A percentile compares a stretch with the other conserved stretches of the same genome.
These are phyloP conservation scores for Schizothecium vesticola DNA, from an alignment of 495 filamentous ascomycete genomes.

Conservation along the genomic window DNA sequence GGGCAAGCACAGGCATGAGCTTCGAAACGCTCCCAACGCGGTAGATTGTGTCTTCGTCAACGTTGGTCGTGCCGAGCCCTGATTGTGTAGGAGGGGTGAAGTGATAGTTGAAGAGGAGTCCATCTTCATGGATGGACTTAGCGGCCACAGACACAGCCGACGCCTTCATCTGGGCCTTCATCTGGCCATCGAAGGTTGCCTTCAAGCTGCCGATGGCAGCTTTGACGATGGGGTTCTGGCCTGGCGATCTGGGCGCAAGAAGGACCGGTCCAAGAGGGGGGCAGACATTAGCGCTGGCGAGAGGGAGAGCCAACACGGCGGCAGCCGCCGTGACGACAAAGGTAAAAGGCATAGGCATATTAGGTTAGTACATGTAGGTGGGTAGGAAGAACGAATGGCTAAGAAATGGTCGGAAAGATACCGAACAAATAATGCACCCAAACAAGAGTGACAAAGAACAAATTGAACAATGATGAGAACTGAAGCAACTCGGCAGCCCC, in stretches of 20 bases:
- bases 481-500: no score
- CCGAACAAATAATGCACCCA: background rate
- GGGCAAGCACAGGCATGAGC: slow-evolving; percentile 42
- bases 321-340: background rate
- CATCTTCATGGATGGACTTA: slow-evolving; percentile 34
- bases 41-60: slow-evolving; percentile 47
- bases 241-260: slow-evolving; percentile 11
- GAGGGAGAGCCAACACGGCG: background rate
- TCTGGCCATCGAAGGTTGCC: background rate
- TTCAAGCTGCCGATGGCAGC: background rate
- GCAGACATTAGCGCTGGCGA: background rate
- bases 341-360: background rate
- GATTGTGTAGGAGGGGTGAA: slow-evolving; percentile 28
- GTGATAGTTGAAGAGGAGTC: slow-evolving; percentile 27
- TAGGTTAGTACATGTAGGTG: no score
- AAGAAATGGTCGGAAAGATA: background rate
- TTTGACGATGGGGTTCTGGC: background rate
- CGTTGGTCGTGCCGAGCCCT: slow-evolving; percentile 21
- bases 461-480: no score
- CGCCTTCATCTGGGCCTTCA: slow-evolving; percentile 12
- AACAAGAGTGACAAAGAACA: no score
- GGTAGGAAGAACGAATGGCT: background rate
- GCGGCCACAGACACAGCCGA: slow-evolving; percentile 32
- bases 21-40: slow-evolving; percentile 50
- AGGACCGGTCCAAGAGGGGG: slow-evolving; percentile 30